A percentile compares a stretch with the other conserved stretches of the same genome.
Conservation (phyloP, 1,139 yeast species). For the Blastobotrys buckinghamii region DNA sequence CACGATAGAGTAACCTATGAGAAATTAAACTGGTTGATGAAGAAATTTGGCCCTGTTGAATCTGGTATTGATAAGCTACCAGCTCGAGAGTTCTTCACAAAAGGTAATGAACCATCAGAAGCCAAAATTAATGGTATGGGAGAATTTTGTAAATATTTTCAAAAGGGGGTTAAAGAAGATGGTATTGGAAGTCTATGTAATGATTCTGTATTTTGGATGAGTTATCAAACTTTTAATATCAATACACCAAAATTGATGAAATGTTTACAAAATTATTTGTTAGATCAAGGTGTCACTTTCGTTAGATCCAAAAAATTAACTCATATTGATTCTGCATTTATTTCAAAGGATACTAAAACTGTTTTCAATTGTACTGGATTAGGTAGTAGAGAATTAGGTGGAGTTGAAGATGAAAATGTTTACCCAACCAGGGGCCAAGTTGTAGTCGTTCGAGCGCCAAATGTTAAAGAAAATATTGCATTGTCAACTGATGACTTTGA, state of each 20-base stretch:
- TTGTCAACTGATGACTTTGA: conserved; percentile 21
- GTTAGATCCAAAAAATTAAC: conserved; percentile 37
- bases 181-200: conserved; percentile 36
- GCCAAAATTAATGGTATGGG: conserved; percentile 42
- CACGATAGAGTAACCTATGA: conserved; percentile 54
- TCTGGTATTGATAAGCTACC: conserved; percentile 53
- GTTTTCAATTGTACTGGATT: conserved; percentile 70
- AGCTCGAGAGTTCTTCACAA: conserved; percentile 49
- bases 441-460: conserved; percentile 49
- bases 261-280: conserved; percentile 41
- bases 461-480: conserved; percentile 25
- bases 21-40: conserved; percentile 41
- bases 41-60: conserved; percentile 43
- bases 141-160: conserved; percentile 43
- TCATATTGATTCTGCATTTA: conserved; percentile 52
- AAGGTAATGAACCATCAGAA: conserved; percentile 44
- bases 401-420: conserved; percentile 48
- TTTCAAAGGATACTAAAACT: conserved; percentile 31
- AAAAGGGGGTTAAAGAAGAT: conserved; percentile 28
- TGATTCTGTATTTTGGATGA: conserved; percentile 44
- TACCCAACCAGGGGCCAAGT: conserved; percentile 70
- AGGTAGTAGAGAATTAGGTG: conserved; percentile 53
- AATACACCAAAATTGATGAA: conserved; percentile 55
- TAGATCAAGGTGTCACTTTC: conserved; percentile 45
- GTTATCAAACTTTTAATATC: conserved; percentile 57